Evolutionary conservation across 768 basidiomycete species (phyloP), one percentile per base, ranked within the genome.

Genomic region (Royoungia palumana): DNA sequence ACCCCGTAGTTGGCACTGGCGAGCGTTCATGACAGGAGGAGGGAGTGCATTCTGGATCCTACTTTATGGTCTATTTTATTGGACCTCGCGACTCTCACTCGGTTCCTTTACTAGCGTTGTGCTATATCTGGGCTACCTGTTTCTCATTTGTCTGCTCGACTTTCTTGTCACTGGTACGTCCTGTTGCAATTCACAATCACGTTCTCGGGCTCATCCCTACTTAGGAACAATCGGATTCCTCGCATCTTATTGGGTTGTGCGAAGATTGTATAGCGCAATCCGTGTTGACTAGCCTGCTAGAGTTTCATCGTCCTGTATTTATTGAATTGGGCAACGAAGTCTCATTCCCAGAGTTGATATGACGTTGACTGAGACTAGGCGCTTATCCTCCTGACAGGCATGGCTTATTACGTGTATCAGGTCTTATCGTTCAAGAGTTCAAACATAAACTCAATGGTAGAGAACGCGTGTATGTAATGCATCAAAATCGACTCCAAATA

Each of bases 31-130:
- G 53, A 87, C 83, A 25, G 95, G 95, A 30, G 95, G 93, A 9
- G 92, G 94, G 20, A 90, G 87, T 52, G 87, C 93, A 4, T 81
- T 94, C 66, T 98, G 94, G 94, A 71, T 97, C 21, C 70, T 94
- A 44, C 77, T 79, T 11, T 98, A 96, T 62, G 94, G 93, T 3
- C 60, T 93, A 10, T 91, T 91, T 70, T 93, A 91, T 63, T 92
- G 88, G 89, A 80, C 76, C 20, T 85, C 91, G 1, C 82, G 91
- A 19, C 78, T 97, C n/a, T 88, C 83, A 20, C 77, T 97, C 43
- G 84, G 85, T 63, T 89, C 89, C 9, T 72, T 92, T 48, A 78
- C 91, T 5, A 89, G 88, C 59, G 78, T 87, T 28, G 75, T 86
- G 24, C 76, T 97, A 20, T 97, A 94, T 71, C 76, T 97, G 25